Base-by-base conservation (phyloP, 139 green algal genomes). In the Chlorella sp. region DNA sequence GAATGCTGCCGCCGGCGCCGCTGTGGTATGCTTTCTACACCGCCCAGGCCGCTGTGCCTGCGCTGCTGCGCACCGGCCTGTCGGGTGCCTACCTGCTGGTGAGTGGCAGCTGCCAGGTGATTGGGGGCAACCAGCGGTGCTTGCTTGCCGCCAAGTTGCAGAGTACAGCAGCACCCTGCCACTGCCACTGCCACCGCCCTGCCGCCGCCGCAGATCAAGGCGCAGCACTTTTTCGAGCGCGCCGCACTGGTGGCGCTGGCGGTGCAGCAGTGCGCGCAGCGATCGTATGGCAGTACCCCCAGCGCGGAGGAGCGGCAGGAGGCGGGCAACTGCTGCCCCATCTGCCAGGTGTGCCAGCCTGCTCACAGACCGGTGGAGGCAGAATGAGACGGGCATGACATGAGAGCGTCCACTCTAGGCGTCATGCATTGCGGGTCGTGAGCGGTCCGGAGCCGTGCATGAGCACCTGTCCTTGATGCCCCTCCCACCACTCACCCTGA, bases 331-430 rank as follows among this genome's bases (percentile, higher is more conserved):
- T 73, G 64, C 56, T 98, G 95, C 90, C 83, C 95, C 36, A 97
- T 98, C 41, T 98, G 95, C 89, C 95, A 98, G 90, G 93, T 94
- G 84, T 30, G 11, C 65, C 16, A 2, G 65, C 17, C 17, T 72
- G 30, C 17, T 28, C 17, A 13, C 9, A 5, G 23, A 5, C 65
- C 3, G 17, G 30, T 44, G 65, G 6, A 2, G 15, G 26, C 65
- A 30, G 26, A 34, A 47, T 23, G 9, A 30, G 26, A 36, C 4
- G 30, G 17, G 17, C 9, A 25, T 39, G 9, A 51, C 44, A 51
- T 51, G 44, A 51, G 44, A 51, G 44, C 9, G 44, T 9, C 7
- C 44, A 16, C 44, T 6, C 44, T 9, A 51, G 44, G 44, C n/a
- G n/a, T n/a, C n/a, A n/a, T n/a, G n/a, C n/a, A n/a, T n/a, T n/a